Conservation (phyloP, 2,329 filamentous ascomycete species). For the Endoconidiophora polonica region DNA sequence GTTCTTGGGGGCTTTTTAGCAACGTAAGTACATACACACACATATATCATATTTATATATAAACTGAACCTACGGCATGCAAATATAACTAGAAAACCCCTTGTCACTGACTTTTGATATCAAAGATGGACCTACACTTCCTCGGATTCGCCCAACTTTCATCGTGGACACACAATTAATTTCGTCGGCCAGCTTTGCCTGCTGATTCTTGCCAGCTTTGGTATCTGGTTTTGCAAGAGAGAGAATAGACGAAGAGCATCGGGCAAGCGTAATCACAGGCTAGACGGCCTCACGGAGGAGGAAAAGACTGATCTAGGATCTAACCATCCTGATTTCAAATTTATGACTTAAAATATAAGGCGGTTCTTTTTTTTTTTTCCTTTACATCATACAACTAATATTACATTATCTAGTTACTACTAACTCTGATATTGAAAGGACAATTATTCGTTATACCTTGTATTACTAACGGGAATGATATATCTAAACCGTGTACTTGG, state of each 20-base stretch:
- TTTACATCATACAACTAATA: too few species aligned
- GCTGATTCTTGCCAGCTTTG: constrained; percentile 27
- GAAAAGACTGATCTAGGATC: constrained; percentile 20
- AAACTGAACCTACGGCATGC: not conserved
- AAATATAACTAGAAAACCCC: too few species aligned
- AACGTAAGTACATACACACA: constrained; percentile 24
- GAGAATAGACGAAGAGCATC: constrained; percentile 24
- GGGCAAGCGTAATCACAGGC: constrained; percentile 18
- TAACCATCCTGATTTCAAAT: constrained; percentile 19
- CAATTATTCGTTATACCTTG: too few species aligned
- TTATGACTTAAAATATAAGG: constrained; percentile 13
- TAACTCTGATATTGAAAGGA: too few species aligned
- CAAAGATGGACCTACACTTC: constrained; percentile 34
- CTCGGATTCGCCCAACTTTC: constrained; percentile 29
- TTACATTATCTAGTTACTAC: too few species aligned
- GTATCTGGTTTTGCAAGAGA: constrained; percentile 34
- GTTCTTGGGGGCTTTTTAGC: constrained; percentile 40
- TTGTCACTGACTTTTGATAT: constrained; percentile 2
- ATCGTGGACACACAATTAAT: constrained; percentile 39
- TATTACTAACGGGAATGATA: too few species aligned
- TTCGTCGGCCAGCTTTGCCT: constrained; percentile 31
- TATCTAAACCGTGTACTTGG: not conserved
- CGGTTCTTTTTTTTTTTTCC: too few species aligned
- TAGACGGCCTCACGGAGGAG: constrained; percentile 18
- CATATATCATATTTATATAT: not conserved